These are phyloP conservation scores for Panaeolus papilionaceus DNA, from an alignment of 768 basidiomycete species.

Conservation along the genomic window DNA sequence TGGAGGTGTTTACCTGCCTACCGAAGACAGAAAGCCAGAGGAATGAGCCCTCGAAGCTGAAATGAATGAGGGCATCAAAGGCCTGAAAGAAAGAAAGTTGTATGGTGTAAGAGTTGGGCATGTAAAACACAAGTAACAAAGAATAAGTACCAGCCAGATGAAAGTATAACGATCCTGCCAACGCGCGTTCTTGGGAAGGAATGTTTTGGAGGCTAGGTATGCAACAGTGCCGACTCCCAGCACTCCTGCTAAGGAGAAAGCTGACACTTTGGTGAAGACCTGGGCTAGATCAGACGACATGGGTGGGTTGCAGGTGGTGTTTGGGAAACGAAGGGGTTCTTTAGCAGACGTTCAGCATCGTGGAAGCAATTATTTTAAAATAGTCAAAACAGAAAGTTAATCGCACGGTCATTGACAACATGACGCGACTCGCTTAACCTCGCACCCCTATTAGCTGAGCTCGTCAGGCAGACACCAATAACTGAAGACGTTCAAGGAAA, in stretches of 20 bases:
- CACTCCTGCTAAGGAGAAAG: slow-evolving; percentile 68
- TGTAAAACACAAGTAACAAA: background rate
- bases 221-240: slow-evolving; percentile 56
- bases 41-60: slow-evolving; percentile 81
- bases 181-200: slow-evolving; percentile 67
- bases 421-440: background rate
- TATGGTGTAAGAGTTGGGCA: background rate
- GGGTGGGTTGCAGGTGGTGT: background rate
- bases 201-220: slow-evolving; percentile 53
- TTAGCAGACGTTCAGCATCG: background rate
- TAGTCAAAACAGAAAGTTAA: background rate
- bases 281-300: slow-evolving; percentile 22
- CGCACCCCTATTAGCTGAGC: background rate
- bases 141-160: slow-evolving; percentile 72
- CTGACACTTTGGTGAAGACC: slow-evolving; percentile 54
- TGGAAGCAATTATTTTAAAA: background rate
- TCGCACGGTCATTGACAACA: background rate
- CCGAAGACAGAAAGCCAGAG: slow-evolving; percentile 81
- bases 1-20: slow-evolving; percentile 69
- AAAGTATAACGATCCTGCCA: slow-evolving; percentile 75
- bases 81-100: slow-evolving; percentile 45
- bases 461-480: no score
- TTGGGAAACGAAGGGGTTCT: background rate
- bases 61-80: slow-evolving; percentile 84
- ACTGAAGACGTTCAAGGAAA: background rate